A percentile compares a stretch with the other conserved stretches of the same genome.
phyloP scores from a whole-genome alignment of 2,329 filamentous ascomycete species.

The Basipetospora chlamydospora region DNA sequence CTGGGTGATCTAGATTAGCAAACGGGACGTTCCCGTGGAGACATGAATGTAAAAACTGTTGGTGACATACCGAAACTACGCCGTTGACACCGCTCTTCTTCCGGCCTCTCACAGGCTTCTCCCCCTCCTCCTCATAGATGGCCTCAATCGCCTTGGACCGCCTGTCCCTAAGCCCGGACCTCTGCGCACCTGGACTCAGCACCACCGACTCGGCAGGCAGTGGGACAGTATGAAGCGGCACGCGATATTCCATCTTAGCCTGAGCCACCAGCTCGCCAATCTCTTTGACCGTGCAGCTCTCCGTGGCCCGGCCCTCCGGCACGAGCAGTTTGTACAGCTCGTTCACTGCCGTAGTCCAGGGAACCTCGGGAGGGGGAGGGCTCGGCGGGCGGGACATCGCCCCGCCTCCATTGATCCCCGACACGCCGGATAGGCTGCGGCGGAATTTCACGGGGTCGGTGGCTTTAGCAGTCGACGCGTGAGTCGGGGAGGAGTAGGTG shows the following conservation, averaged over 20 bases:
- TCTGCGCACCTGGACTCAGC: too few relatives aligned
- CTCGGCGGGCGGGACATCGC: conserved; percentile 35
- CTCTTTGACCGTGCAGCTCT: conserved; percentile 61
- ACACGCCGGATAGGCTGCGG: conserved; percentile 44
- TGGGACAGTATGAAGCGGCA: too few relatives aligned
- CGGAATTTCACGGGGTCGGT: conserved; percentile 52
- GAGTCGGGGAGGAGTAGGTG: conserved; percentile 76
- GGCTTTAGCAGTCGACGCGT: conserved; percentile 72
- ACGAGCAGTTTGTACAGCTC: conserved; percentile 74
- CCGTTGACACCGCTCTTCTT: conserved; percentile 37
- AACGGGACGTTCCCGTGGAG: not conserved
- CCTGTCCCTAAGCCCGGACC: conserved; percentile 59
- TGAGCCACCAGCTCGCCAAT: conserved; percentile 37
- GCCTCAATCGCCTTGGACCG: conserved; percentile 43
- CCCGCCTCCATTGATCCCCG: conserved; percentile 17
- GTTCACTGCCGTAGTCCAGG: conserved; percentile 72
- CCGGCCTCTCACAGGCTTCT: conserved; percentile 32
- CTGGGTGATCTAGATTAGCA: too few relatives aligned
- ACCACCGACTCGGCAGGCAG: too few relatives aligned
- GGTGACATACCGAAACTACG: conserved; percentile 24
- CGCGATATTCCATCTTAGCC: not conserved
- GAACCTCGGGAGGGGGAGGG: conserved; percentile 64
- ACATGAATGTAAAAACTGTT: not conserved
- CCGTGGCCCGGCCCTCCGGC: conserved; percentile 58
- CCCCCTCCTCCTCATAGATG: conserved; percentile 34